phyloP scores from a whole-genome alignment of 148 eudicot genomes.

The Rhododendron kiyosumense region DNA sequence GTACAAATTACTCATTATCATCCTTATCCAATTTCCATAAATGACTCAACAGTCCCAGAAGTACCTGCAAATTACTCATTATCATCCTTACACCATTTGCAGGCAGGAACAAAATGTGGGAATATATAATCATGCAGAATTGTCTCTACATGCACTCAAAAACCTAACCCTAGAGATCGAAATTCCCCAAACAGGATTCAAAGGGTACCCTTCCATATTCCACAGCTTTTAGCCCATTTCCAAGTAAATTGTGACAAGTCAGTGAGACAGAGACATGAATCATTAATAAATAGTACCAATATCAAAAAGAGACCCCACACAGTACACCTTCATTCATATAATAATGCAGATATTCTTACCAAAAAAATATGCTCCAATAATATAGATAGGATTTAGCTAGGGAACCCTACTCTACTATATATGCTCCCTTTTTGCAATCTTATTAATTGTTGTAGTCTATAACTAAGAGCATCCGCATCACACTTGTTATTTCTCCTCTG shows the following conservation, averaged over 20 bases:
- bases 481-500: no score
- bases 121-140: not conserved
- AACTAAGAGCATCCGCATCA: no score
- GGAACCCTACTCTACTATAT: not conserved
- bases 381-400: not conserved
- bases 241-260: not conserved
- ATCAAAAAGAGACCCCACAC: not conserved
- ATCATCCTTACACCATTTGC: not conserved
- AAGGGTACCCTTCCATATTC: constrained; percentile 6
- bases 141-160: not conserved
- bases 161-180: not conserved
- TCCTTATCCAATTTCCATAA: not conserved
- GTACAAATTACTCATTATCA: not conserved
- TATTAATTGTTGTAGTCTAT: no score
- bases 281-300: not conserved
- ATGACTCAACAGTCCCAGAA: not conserved
- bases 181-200: constrained; percentile 1
- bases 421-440: not conserved
- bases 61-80: not conserved
- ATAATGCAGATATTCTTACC: not conserved
- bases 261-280: constrained; percentile 11
- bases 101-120: not conserved
- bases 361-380: not conserved
- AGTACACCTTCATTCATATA: not conserved
- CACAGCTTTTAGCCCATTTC: constrained; percentile 7